phyloP scores from a whole-genome alignment of 495 filamentous ascomycete species.

The Aspergillus taichungensis region DNA sequence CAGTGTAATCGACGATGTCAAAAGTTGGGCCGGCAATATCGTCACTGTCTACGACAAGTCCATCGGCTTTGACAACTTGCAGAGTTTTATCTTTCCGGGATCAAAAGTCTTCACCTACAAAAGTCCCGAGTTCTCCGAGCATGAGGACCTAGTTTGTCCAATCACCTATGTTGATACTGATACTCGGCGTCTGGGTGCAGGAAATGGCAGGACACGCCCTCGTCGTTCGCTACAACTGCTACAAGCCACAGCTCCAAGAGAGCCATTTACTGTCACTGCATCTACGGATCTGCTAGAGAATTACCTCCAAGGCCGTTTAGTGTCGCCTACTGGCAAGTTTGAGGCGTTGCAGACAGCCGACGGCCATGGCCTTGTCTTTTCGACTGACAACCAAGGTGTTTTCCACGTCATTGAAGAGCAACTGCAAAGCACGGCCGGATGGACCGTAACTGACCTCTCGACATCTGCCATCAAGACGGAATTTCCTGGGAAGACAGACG shows the following conservation, averaged over 20 bases:
- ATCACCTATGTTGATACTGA: slow-evolving; percentile 5
- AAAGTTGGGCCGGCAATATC: neutral
- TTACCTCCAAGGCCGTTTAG: slow-evolving; percentile 1
- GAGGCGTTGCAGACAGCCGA: neutral
- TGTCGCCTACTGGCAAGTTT: neutral
- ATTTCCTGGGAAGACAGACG: neutral
- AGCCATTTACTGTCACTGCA: neutral
- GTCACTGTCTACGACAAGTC: too few species aligned
- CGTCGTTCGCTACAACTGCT: too few species aligned
- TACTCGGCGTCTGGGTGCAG: neutral
- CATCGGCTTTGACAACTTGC: neutral
- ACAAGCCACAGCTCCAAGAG: neutral
- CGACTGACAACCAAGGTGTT: neutral
- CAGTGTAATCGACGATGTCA: neutral
- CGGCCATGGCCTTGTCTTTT: slow-evolving; percentile 1
- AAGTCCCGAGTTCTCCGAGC: neutral
- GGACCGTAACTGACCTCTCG: slow-evolving; percentile 1
- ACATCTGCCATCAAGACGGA: neutral
- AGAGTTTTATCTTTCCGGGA: slow-evolving; percentile 6
- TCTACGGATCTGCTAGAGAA: slow-evolving; percentile 2
- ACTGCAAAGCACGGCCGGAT: neutral
- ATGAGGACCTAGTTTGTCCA: slow-evolving; percentile 1
- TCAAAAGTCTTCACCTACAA: slow-evolving; percentile 6
- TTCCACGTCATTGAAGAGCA: slow-evolving; percentile 4
- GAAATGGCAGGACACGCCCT: too few species aligned